Percentiles rank a stretch among this genome's conserved stretches.
Conservation (phyloP, 2,329 filamentous ascomycete species). For the Dichotomopilus funicola region DNA sequence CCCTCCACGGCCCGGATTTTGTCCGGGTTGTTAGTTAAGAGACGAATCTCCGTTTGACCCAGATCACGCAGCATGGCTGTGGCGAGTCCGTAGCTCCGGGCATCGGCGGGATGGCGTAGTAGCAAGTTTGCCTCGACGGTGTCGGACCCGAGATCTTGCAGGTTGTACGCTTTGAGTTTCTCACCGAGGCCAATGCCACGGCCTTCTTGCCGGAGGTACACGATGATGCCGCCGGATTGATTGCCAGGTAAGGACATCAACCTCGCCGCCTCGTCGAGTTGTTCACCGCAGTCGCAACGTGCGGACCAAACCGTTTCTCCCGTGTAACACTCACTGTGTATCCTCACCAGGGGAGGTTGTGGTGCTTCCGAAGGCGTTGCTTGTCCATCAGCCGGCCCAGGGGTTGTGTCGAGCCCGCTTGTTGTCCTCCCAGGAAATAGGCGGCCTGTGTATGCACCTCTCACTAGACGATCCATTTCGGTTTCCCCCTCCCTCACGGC, state of each 20-base stretch:
- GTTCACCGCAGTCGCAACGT: slow-evolving; percentile 94
- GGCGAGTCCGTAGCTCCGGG: slow-evolving; percentile 89
- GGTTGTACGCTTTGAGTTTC: slow-evolving; percentile 96
- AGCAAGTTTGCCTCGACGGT: slow-evolving; percentile 94
- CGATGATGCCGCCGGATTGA: slow-evolving; percentile 74
- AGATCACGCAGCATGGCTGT: slow-evolving; percentile 90
- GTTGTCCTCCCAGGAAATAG: slow-evolving; percentile 78
- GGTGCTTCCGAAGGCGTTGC: neutral
- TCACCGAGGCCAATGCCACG: slow-evolving; percentile 90
- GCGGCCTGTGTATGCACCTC: slow-evolving; percentile 85
- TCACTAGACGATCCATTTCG: slow-evolving; percentile 84
- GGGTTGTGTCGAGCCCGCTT: slow-evolving; percentile 48
- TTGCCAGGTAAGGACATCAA: slow-evolving; percentile 72
- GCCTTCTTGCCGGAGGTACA: slow-evolving; percentile 93
- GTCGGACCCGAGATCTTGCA: slow-evolving; percentile 94
- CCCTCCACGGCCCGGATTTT: slow-evolving; percentile 94
- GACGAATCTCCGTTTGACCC: slow-evolving; percentile 67
- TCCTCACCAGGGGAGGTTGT: slow-evolving; percentile 70
- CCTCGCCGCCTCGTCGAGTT: slow-evolving; percentile 90
- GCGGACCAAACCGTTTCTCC: slow-evolving; percentile 98
- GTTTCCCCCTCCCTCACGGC: slow-evolving; percentile 68
- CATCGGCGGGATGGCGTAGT: slow-evolving; percentile 87
- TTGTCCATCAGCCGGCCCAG: neutral
- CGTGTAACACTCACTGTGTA: slow-evolving; percentile 97
- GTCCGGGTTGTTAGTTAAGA: slow-evolving; percentile 95